Evolutionary conservation across 257 asterid species (phyloP), one percentile per base, ranked within the genome.

Genomic region (Euphrasia confusa): DNA sequence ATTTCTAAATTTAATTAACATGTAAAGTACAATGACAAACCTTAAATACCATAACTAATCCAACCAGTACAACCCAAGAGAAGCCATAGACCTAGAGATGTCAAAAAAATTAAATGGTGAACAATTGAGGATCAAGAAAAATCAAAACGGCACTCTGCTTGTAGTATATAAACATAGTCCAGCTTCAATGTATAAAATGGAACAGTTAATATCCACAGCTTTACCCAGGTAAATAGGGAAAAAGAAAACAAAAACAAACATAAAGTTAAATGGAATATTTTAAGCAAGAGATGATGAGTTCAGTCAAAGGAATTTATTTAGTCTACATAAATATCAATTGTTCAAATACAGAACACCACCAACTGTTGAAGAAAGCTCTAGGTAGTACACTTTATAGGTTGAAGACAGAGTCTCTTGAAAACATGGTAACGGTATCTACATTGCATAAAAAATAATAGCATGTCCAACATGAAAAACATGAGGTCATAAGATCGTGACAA

Each of bases 31-130:
- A 64, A 44, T 42, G 65, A 66, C 82, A 63, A 68, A 92, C 99
- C 99, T 87, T 93, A 68, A 83, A 93, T 59, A 93, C 75, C 82
- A 93, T 56, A 54, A 80, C 94, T 24, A 93, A 69, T 67, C 91
- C 99, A 77, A 76, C 81, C 50, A 93, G 88, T 26, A 76, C 96
- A 69, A 82, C 81, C 99, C 99, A 89, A 26, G 99, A 93, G 79
- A 79, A 93, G 76, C 99, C 96, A 64, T 93, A 93, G 35, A 89
- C 72, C 99, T 92, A 70, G 33, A 60, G 44, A 67, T 21, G 52
- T n/a, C 35, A 66, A 17, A 60, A 64, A 67, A 32, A 35, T 53
- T 39, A 75, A 26, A 42, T 18, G 47, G 60, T 58, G 47, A 68
- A 48, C 21, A 58, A 17, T 2, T 40, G 30, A 37, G 54, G 28